A percentile compares a stretch with the other conserved stretches of the same genome.
Conservation (phyloP, 352 stramenopile genomes). For the Pythium rhizo-oryzae region DNA sequence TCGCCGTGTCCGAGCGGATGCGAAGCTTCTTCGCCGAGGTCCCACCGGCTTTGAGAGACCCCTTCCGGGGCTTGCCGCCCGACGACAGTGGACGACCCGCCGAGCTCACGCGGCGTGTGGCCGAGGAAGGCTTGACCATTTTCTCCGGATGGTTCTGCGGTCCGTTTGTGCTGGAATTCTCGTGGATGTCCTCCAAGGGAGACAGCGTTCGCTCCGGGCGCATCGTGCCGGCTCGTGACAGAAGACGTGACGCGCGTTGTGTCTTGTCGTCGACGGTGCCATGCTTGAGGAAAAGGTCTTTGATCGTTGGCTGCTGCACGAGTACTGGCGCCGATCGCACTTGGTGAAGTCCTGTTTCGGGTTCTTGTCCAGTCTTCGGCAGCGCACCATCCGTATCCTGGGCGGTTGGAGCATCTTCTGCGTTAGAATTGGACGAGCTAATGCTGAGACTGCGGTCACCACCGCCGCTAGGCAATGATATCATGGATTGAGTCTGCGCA, state of each 20-base stretch:
- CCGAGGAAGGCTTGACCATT: slow-evolving; percentile 6
- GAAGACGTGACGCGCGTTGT: slow-evolving; percentile 27
- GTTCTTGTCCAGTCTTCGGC: background rate
- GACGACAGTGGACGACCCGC: slow-evolving; percentile 2
- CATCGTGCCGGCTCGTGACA: slow-evolving; percentile 25
- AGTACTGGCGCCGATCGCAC: slow-evolving; percentile 21
- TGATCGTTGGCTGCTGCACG: slow-evolving; percentile 30
- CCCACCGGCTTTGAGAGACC: slow-evolving; percentile 12
- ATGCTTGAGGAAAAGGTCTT: slow-evolving; percentile 44
- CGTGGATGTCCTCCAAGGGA: slow-evolving; percentile 1
- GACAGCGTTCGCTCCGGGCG: background rate
- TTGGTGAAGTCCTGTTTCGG: background rate
- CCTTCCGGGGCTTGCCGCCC: slow-evolving; percentile 9
- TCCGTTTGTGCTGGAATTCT: background rate
- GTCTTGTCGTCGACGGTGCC: slow-evolving; percentile 35
- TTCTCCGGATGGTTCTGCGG: background rate
- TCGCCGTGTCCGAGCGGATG: slow-evolving; percentile 57
- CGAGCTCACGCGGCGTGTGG: slow-evolving; percentile 12
- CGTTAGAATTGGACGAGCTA: background rate
- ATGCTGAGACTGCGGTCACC: background rate
- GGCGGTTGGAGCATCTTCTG: background rate
- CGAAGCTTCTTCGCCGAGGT: slow-evolving; percentile 55
- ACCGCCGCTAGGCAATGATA: background rate
- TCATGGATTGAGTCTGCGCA: slow-evolving; percentile 13
- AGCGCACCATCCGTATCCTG: too few species aligned